Base-by-base conservation (phyloP, 352 stramenopile genomes). In the Phytophthora nicotianae region DNA sequence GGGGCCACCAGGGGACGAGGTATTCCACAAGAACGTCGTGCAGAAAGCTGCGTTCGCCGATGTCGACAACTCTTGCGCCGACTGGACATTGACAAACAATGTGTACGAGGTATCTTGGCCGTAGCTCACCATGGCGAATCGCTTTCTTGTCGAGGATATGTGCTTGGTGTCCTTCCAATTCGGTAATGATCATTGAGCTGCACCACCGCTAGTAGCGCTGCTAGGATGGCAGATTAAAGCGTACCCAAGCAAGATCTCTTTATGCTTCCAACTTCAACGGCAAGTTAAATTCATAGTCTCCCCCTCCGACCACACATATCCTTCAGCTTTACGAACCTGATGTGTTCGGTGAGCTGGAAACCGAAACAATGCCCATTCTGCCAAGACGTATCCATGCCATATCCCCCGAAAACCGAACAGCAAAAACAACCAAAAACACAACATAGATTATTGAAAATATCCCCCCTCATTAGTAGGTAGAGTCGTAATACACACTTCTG, bases 11-110 rank as follows among this genome's bases (percentile, higher is more conserved):
- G 45, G 37, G 11, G 37, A 50, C 7, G 43, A 46, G 19, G 32
- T 71, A 27, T 17, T 71, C 57, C 63, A 71, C 9, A 71, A n/a
- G 8, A 55, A 16, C n/a, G 54, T 45, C 50, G 63, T 57, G 23
- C 63, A 71, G 24, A 67, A 71, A 0, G 43, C 63, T 33, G 50
- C 57, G 19, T 24, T 47, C 0, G 37, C 50, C 11, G 24, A 35
- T 2, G 63, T 53, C 2, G 27, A 29, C 8, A 71, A 26, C n/a
- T 63, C 37, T 29, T 66, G 50, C 16, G 23, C 63, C 14, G 63
- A 71, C 13, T 54, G 21, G 14, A 71, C 37, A 17, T 21, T 26
- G 14, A 71, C 35, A 3, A 19, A 26, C 19, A 71, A 29, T 3
- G 49, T 65, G 41, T n/a, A n/a, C n/a, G 27, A 65, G 4, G 47